Percentiles rank a stretch among this genome's conserved stretches.
Evolutionary conservation across 2,329 filamentous ascomycete genomes (phyloP).

Genomic region (Tolypocladium paradoxum): DNA sequence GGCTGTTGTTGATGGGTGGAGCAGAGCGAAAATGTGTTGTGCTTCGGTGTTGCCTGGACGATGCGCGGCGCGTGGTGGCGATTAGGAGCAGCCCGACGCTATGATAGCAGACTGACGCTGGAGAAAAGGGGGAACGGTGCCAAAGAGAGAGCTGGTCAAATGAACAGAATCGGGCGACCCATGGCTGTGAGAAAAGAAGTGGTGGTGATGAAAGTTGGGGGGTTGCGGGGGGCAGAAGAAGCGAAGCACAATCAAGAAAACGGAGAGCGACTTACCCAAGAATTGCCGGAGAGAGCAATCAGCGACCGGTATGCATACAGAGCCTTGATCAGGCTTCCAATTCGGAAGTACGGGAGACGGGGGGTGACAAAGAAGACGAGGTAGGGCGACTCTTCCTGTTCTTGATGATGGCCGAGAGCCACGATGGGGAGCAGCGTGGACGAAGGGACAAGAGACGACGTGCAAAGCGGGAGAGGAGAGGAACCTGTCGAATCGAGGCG

Average conservation of each 20-base stretch:
- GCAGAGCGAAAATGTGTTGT: neutral
- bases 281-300: conserved; percentile 18
- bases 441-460: conserved; percentile 1
- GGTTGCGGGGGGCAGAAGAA: neutral
- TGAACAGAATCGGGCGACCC: neutral
- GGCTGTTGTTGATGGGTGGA: neutral
- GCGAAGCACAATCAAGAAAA: conserved; percentile 1
- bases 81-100: neutral
- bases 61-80: neutral
- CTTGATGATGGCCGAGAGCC: conserved; percentile 5
- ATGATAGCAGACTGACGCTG: neutral
- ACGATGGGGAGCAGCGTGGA: conserved; percentile 4
- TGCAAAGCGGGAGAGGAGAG: conserved; percentile 2
- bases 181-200: conserved; percentile 3
- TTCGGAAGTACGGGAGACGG: conserved; percentile 4
- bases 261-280: conserved; percentile 18
- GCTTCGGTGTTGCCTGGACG: neutral
- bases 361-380: conserved; percentile 3
- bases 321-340: conserved; percentile 13
- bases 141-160: neutral
- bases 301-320: conserved; percentile 30
- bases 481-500: neutral
- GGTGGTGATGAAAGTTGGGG: neutral
- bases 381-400: conserved; percentile 4
- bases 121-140: neutral